phyloP scores from a whole-genome alignment of 352 stramenopile species.

The Hyaloperonospora brassicae region DNA sequence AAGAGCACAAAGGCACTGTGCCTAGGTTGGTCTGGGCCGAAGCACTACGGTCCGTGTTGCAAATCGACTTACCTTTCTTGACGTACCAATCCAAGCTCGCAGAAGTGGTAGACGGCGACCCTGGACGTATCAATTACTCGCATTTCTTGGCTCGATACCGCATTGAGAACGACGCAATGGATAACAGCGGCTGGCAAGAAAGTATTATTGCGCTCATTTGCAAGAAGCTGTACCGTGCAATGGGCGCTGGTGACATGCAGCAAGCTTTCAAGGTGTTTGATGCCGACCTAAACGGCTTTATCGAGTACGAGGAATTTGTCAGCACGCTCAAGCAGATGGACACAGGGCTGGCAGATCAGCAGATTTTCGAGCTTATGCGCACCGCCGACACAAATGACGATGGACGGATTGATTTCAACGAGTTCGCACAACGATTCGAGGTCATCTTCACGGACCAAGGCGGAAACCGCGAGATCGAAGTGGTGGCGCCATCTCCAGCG shows the following conservation, averaged over 20 bases:
- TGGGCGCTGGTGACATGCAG: slow-evolving; percentile 85
- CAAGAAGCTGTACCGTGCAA: slow-evolving; percentile 87
- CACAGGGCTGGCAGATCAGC: slow-evolving; percentile 85
- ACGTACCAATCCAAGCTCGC: slow-evolving; percentile 85
- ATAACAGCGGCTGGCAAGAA: slow-evolving; percentile 86
- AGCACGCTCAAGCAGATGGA: slow-evolving; percentile 87
- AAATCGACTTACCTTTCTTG: slow-evolving; percentile 87
- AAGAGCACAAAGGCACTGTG: slow-evolving; percentile 82
- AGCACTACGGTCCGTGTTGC: slow-evolving; percentile 85
- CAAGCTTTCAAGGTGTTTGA: slow-evolving; percentile 90
- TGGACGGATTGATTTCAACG: slow-evolving; percentile 85
- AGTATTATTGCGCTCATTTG: slow-evolving; percentile 88
- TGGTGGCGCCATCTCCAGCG: slow-evolving; percentile 9
- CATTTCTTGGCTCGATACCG: slow-evolving; percentile 90
- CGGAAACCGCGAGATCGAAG: slow-evolving; percentile 16
- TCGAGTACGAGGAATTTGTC: slow-evolving; percentile 93
- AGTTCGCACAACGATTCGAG: slow-evolving; percentile 88
- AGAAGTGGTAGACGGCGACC: slow-evolving; percentile 67
- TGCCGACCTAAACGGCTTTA: slow-evolving; percentile 81
- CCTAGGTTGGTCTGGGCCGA: slow-evolving; percentile 86
- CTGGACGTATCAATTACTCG: slow-evolving; percentile 87
- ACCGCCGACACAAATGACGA: slow-evolving; percentile 89
- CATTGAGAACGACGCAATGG: slow-evolving; percentile 84
- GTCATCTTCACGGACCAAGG: slow-evolving; percentile 84
- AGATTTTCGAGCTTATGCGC: slow-evolving; percentile 91